Percentiles rank a stretch among this genome's conserved stretches.
These are phyloP conservation scores for Ascochyta lentis DNA, from an alignment of 2,329 filamentous ascomycete species.

Conservation along the genomic window DNA sequence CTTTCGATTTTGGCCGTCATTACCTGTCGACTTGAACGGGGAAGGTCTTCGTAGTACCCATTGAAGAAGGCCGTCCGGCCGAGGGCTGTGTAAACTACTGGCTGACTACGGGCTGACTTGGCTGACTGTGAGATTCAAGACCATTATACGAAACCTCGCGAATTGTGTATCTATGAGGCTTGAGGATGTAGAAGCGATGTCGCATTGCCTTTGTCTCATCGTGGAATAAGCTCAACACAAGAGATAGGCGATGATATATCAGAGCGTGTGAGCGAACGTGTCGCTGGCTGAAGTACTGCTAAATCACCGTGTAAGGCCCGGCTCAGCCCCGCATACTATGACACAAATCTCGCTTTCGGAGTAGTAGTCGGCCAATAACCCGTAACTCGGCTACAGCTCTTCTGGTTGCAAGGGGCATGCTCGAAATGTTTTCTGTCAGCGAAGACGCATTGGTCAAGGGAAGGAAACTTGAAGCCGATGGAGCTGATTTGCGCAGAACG, in stretches of 20 bases:
- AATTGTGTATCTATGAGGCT: neutral
- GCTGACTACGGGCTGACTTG: neutral
- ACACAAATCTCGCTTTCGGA: neutral
- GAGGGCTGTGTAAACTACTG: constrained; percentile 8
- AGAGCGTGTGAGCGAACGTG: neutral
- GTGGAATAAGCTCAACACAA: neutral
- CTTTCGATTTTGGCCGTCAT: neutral
- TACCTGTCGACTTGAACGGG: constrained; percentile 3
- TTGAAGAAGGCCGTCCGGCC: constrained; percentile 1
- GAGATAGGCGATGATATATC: neutral
- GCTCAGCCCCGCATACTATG: constrained; percentile 3
- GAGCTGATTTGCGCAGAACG: too few species aligned
- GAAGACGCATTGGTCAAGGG: neutral
- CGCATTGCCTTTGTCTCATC: neutral
- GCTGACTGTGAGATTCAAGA: neutral
- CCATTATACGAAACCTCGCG: neutral
- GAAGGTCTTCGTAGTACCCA: neutral
- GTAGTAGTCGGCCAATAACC: neutral
- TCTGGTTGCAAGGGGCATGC: neutral
- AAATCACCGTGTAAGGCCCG: neutral
- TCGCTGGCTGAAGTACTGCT: neutral
- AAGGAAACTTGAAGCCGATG: neutral
- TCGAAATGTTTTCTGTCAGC: neutral
- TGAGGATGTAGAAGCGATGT: neutral
- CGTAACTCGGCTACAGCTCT: neutral